Percentiles rank a stretch among this genome's conserved stretches.
phyloP scores from a whole-genome alignment of 495 filamentous ascomycete genomes.

The Penicillium desertorum region DNA sequence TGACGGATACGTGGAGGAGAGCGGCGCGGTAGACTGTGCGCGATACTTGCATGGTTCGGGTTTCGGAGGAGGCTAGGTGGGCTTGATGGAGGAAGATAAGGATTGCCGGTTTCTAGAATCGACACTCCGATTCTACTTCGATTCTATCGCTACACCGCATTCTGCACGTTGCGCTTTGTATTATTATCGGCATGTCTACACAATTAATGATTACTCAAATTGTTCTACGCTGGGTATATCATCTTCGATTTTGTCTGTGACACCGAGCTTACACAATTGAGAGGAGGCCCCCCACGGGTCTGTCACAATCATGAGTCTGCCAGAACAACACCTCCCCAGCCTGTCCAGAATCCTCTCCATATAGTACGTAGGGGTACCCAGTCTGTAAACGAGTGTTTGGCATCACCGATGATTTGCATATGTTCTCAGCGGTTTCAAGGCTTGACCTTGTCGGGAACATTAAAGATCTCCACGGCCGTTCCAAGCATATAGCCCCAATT shows the following conservation, averaged over 20 bases:
- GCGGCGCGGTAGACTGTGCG: constrained; percentile 32
- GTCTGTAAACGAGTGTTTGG: background rate
- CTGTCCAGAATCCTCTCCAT: background rate
- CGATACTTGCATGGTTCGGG: constrained; percentile 27
- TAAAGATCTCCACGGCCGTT: background rate
- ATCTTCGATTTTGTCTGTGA: background rate
- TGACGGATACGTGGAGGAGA: constrained; percentile 32
- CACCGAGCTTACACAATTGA: background rate
- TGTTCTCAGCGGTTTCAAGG: background rate
- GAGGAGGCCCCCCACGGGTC: background rate
- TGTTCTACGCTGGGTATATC: background rate
- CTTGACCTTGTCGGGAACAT: background rate
- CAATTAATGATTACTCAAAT: background rate
- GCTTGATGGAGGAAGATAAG: constrained; percentile 9
- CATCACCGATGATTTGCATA: background rate
- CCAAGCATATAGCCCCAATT: background rate
- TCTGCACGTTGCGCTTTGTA: background rate
- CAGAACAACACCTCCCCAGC: background rate
- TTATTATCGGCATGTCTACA: background rate
- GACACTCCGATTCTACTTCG: background rate
- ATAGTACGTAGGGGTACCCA: background rate
- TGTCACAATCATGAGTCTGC: background rate
- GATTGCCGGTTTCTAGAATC: constrained; percentile 7
- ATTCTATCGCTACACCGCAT: background rate
- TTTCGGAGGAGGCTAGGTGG: constrained; percentile 7